Percentiles rank a stretch among this genome's conserved stretches.
phyloP scores from a whole-genome alignment of 805 yeast species.

The Ascoidea tarda region DNA sequence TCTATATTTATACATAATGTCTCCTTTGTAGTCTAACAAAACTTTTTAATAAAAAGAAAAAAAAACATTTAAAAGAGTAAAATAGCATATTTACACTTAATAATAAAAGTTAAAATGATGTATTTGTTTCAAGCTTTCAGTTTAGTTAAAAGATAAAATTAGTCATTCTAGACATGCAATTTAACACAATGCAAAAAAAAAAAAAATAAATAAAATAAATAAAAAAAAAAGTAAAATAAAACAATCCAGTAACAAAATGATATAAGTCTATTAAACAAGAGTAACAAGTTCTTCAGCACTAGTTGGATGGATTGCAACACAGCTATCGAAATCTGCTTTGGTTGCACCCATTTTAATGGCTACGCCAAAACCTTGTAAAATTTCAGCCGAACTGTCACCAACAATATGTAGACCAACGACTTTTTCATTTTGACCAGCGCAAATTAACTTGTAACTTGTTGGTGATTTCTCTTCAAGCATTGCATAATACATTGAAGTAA shows the following conservation, averaged over 20 bases:
- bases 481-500: conserved; percentile 89
- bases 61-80: too few species aligned
- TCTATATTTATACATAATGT: too few species aligned
- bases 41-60: too few species aligned
- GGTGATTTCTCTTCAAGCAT: conserved; percentile 73
- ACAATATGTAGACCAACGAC: conserved; percentile 91
- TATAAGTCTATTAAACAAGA: conserved; percentile 24
- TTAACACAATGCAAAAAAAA: too few species aligned
- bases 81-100: too few species aligned
- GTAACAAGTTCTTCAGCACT: conserved; percentile 97
- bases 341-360: conserved; percentile 99
- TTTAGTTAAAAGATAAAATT: too few species aligned
- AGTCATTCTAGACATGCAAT: too few species aligned
- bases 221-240: background rate
- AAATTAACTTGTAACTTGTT: conserved; percentile 72
- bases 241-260: background rate
- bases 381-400: conserved; percentile 86
- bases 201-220: too few species aligned
- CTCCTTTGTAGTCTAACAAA: too few species aligned
- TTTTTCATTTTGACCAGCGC: conserved; percentile 72
- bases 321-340: conserved; percentile 83
- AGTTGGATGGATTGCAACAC: conserved; percentile 98
- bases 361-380: conserved; percentile 96
- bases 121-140: too few species aligned
- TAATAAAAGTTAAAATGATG: too few species aligned